Evolutionary conservation across 352 stramenopile genomes (phyloP).

Genomic region (Phytophthora agathidicida): DNA sequence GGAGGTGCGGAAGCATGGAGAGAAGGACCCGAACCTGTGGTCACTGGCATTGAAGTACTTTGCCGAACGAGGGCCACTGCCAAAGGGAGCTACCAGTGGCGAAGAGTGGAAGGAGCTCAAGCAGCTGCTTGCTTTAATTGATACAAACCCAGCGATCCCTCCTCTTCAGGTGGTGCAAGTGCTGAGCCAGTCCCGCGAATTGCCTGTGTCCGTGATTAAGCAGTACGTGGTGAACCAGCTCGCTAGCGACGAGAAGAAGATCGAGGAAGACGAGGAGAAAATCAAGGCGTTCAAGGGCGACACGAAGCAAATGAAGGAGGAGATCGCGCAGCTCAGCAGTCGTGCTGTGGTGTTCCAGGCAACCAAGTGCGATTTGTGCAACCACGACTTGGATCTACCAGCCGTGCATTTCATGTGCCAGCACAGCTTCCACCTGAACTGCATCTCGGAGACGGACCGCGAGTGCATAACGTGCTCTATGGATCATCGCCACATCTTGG

Average conservation of each 20-base stretch:
- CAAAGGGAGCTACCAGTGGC: conserved; percentile 60
- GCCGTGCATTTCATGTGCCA: conserved; percentile 93
- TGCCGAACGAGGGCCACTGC: conserved; percentile 77
- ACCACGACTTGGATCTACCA: conserved; percentile 90
- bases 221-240: conserved; percentile 90
- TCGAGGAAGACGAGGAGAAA: conserved; percentile 87
- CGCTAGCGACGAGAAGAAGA: conserved; percentile 77
- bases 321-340: conserved; percentile 83
- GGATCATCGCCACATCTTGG: conserved; percentile 85
- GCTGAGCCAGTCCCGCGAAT: conserved; percentile 78
- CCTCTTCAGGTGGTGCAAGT: conserved; percentile 88
- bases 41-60: conserved; percentile 92
- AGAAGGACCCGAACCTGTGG: conserved; percentile 92
- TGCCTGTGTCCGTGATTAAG: conserved; percentile 84
- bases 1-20: conserved; percentile 88
- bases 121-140: conserved; percentile 78
- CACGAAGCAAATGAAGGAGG: conserved; percentile 92
- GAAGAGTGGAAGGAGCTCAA: conserved; percentile 85
- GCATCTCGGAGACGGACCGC: conserved; percentile 88
- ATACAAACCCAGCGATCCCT: conserved; percentile 82
- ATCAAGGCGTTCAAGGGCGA: conserved; percentile 88
- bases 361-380: conserved; percentile 91
- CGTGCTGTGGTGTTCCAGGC: conserved; percentile 91
- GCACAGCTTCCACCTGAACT: conserved; percentile 91
- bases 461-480: conserved; percentile 91